Evolutionary conservation across 179 eudicot genomes (phyloP).

Genomic region (Spinacia oleracea): DNA sequence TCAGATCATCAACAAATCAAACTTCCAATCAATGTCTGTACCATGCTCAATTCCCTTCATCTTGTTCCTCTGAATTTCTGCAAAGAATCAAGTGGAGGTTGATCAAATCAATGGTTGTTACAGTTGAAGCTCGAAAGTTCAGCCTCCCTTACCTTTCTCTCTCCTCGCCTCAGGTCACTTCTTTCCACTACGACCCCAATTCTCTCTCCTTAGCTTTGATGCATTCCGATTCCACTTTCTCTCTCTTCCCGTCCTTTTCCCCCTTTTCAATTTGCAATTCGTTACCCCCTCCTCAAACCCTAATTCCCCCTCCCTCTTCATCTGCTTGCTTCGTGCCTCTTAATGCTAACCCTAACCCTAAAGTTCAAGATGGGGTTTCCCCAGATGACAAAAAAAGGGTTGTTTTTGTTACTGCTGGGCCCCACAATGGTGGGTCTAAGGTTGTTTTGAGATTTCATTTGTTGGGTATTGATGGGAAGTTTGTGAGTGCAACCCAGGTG

Average conservation of each 20-base stretch:
- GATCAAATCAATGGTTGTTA: slow-evolving; percentile 38
- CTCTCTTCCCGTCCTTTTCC: slow-evolving; percentile 62
- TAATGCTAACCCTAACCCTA: slow-evolving; percentile 24
- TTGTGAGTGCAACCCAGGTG: slow-evolving; percentile 34
- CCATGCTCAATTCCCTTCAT: neutral
- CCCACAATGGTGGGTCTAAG: slow-evolving; percentile 48
- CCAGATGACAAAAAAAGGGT: slow-evolving; percentile 20
- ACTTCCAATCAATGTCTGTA: neutral
- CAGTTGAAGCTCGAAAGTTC: slow-evolving; percentile 51
- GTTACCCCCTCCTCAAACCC: slow-evolving; percentile 47
- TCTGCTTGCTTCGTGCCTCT: slow-evolving; percentile 67
- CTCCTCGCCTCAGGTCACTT: slow-evolving; percentile 37
- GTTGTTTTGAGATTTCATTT: slow-evolving; percentile 60
- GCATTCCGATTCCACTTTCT: slow-evolving; percentile 68
- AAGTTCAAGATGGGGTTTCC: slow-evolving; percentile 7
- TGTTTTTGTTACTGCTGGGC: slow-evolving; percentile 57
- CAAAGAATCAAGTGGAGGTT: neutral
- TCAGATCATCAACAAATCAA: slow-evolving; percentile 6
- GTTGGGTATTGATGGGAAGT: slow-evolving; percentile 40
- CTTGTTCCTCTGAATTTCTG: neutral
- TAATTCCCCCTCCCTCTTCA: slow-evolving; percentile 47
- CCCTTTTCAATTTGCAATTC: slow-evolving; percentile 21
- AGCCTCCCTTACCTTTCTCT: slow-evolving; percentile 40
- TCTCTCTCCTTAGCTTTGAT: slow-evolving; percentile 66
- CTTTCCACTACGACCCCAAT: slow-evolving; percentile 55